Base-by-base conservation (phyloP, 805 yeast genomes). In the Ogataea nakhonphanomensis region DNA sequence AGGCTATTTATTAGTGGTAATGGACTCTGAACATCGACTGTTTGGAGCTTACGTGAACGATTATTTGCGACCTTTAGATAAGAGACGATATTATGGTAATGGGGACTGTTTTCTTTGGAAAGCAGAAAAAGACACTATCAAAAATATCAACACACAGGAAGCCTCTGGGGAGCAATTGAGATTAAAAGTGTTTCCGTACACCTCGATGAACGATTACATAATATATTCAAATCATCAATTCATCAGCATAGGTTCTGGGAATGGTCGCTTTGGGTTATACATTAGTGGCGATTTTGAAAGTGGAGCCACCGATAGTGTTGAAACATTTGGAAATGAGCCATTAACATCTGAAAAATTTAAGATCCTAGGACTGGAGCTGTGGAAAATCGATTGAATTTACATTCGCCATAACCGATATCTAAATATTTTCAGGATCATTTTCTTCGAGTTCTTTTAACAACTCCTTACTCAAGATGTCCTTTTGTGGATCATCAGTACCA, bases 31-130 rank as follows among this genome's bases (percentile, higher is more conserved):
- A 13, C 76, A 76, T 41, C 73, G 77, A 21, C 61, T 76, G 30
- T 89, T 90, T 65, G 97, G 97, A 0, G 82, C 87, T 10, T 90
- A 78, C 58, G 50, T 80, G 34, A 88, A 88, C 59, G 95, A 86
- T 50, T 69, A 74, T 39, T 71, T 85, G 43, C 79, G 75, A 43
- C 83, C 89, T 1, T 74, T 81, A 42, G 95, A 86, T 35, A 75
- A 76, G 35, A 78, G 77, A 53, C 71, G 86, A 42, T 91, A 81
- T 64, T 84, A 81, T 52, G 99, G 99, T 1, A 90, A 90, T 63
- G 96, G 97, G 1, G 96, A 91, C 60, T 89, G 98, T 57, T 90
- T 93, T 53, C 69, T 91, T 15, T 91, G 96, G 96, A 84, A 81
- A 49, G 55, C 75, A n/a, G 84, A 78, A 46, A 62, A 57, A 23